phyloP scores from a whole-genome alignment of 345 rosid species.

The Syzygium oleosum region DNA sequence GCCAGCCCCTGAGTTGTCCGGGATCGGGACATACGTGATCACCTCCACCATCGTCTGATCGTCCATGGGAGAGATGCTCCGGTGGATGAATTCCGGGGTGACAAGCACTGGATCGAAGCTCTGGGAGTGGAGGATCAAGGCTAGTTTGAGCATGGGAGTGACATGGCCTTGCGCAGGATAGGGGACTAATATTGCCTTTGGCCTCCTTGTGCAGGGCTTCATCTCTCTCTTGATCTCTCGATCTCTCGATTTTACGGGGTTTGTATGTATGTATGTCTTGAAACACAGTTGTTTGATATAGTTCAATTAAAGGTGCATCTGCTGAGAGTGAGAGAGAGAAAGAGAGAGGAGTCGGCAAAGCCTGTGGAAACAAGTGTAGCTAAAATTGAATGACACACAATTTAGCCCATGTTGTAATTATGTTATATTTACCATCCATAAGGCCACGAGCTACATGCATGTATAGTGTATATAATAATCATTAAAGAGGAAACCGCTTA shows the following conservation, averaged over 20 bases:
- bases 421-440: background rate
- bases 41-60: background rate
- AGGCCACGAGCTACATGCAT: background rate
- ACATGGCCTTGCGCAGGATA: constrained; percentile 84
- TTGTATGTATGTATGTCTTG: no score
- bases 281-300: background rate
- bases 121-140: constrained; percentile 18
- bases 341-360: background rate
- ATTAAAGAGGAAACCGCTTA: background rate
- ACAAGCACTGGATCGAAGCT: constrained; percentile 46
- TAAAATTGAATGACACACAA: background rate
- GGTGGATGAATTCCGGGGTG: constrained; percentile 53
- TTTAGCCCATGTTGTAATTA: background rate
- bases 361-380: background rate
- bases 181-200: constrained; percentile 51
- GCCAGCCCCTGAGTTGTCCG: constrained; percentile 24
- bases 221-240: background rate
- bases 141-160: constrained; percentile 63
- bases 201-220: background rate
- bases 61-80: constrained; percentile 6
- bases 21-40: constrained; percentile 26
- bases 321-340: background rate
- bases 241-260: no score
- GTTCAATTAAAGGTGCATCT: background rate
- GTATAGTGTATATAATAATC: background rate